Percentiles rank a stretch among this genome's conserved stretches.
Evolutionary conservation across 257 asterid genomes (phyloP).

Genomic region (Pogostemon cablin): DNA sequence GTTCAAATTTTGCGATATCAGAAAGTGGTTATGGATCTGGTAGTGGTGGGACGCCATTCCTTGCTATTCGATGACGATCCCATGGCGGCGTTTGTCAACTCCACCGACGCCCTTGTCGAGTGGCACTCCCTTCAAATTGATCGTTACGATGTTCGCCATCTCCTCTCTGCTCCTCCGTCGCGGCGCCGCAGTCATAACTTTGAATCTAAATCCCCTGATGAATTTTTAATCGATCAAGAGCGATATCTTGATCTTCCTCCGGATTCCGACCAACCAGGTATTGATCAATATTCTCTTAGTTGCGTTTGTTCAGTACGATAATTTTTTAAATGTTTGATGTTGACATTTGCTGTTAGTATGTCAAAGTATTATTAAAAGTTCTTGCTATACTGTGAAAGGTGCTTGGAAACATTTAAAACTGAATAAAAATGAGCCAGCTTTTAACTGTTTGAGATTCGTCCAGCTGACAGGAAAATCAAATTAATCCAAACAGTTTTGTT

Average conservation of each 20-base stretch:
- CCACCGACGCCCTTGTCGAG: conserved; percentile 85
- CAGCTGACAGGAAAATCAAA: conserved; percentile 5
- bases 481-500: not conserved
- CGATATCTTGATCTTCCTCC: conserved; percentile 78
- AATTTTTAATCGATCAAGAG: conserved; percentile 67
- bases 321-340: not conserved
- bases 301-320: not conserved
- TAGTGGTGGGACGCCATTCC: conserved; percentile 87
- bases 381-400: conserved; percentile 6
- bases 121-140: conserved; percentile 94
- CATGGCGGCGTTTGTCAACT: conserved; percentile 79
- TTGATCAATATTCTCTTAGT: conserved; percentile 8
- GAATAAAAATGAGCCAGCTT: not conserved
- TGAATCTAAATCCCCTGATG: conserved; percentile 37
- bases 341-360: not conserved
- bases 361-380: not conserved
- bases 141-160: conserved; percentile 98
- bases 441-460: conserved; percentile 6
- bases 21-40: conserved; percentile 57
- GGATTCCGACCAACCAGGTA: conserved; percentile 65
- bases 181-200: conserved; percentile 55
- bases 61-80: conserved; percentile 86
- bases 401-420: conserved; percentile 17
- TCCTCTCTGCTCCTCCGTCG: conserved; percentile 75
- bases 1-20: not conserved